Conservation (phyloP, 1,284 basidiomycete species). For the Apiotrichum mycotoxinovorans region DNA sequence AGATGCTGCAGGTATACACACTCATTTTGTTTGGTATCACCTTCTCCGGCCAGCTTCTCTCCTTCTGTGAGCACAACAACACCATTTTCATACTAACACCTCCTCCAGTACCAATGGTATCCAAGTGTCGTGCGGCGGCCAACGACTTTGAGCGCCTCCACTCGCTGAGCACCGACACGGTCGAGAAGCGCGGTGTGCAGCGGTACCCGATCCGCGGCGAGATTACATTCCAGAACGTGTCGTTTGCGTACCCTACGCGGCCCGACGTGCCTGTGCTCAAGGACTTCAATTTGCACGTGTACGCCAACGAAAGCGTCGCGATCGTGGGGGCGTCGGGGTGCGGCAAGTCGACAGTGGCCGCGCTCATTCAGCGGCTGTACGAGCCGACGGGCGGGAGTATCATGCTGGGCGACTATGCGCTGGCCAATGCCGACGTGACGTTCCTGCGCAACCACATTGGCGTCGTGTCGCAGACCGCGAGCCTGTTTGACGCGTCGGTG, state of each 20-base stretch:
- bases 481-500: constrained; percentile 80
- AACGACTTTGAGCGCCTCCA: constrained; percentile 70
- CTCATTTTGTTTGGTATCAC: constrained; percentile 90
- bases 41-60: constrained; percentile 82
- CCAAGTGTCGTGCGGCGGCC: constrained; percentile 74
- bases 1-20: constrained; percentile 85
- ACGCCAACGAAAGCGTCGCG: constrained; percentile 74
- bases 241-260: constrained; percentile 79
- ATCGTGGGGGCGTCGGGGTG: constrained; percentile 83
- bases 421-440: constrained; percentile 61
- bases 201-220: constrained; percentile 64
- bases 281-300: constrained; percentile 62
- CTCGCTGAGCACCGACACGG: constrained; percentile 57
- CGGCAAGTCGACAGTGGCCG: constrained; percentile 81
- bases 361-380: constrained; percentile 80
- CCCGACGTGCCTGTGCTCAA: constrained; percentile 67
- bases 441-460: constrained; percentile 77
- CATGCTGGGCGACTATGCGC: constrained; percentile 51
- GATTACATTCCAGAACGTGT: constrained; percentile 66
- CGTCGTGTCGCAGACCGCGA: constrained; percentile 78
- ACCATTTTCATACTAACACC: too few species aligned
- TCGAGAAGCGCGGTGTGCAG: constrained; percentile 65
- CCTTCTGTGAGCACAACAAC: constrained; percentile 64
- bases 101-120: constrained; percentile 68
- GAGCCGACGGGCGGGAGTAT: constrained; percentile 68